phyloP scores from a whole-genome alignment of 768 basidiomycete species.

The Heimioporus sp. region DNA sequence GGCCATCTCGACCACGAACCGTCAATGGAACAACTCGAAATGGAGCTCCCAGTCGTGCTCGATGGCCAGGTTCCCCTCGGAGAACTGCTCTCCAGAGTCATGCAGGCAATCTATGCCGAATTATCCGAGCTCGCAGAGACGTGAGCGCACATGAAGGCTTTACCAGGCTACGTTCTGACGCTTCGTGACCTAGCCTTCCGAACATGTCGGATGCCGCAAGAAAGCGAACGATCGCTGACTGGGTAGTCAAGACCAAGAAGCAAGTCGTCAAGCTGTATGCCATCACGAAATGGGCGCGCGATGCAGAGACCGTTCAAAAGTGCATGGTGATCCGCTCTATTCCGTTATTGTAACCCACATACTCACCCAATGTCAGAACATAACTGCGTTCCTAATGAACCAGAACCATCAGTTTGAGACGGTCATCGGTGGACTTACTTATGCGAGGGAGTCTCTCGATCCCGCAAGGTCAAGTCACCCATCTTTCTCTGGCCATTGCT shows the following conservation, averaged over 20 bases:
- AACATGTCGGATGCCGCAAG: slow-evolving; percentile 80
- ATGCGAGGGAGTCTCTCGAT: slow-evolving; percentile 67
- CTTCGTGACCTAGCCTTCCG: slow-evolving; percentile 50
- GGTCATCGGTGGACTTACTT: slow-evolving; percentile 58
- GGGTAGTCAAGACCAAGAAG: slow-evolving; percentile 87
- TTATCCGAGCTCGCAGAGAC: slow-evolving; percentile 83
- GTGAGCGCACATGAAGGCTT: slow-evolving; percentile 41
- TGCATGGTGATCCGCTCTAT: slow-evolving; percentile 59
- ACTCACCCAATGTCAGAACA: slow-evolving; percentile 52
- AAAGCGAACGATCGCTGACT: slow-evolving; percentile 81
- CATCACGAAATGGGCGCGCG: slow-evolving; percentile 82
- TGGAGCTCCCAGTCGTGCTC: slow-evolving; percentile 68
- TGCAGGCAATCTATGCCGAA: slow-evolving; percentile 80
- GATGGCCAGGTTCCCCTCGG: slow-evolving; percentile 75
- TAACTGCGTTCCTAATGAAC: slow-evolving; percentile 81
- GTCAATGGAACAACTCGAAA: slow-evolving; percentile 58
- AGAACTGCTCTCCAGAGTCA: slow-evolving; percentile 72
- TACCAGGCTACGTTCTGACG: slow-evolving; percentile 1
- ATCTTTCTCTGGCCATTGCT: background rate
- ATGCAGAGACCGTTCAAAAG: slow-evolving; percentile 80
- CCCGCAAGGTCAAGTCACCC: slow-evolving; percentile 61
- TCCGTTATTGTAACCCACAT: background rate
- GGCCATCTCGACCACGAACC: slow-evolving; percentile 38
- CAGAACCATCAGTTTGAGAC: slow-evolving; percentile 84
- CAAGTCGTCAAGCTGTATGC: slow-evolving; percentile 90